Evolutionary conservation across 1,284 basidiomycete genomes (phyloP), one percentile per base, ranked within the genome.

Genomic region (Heterobasidion occidentale): DNA sequence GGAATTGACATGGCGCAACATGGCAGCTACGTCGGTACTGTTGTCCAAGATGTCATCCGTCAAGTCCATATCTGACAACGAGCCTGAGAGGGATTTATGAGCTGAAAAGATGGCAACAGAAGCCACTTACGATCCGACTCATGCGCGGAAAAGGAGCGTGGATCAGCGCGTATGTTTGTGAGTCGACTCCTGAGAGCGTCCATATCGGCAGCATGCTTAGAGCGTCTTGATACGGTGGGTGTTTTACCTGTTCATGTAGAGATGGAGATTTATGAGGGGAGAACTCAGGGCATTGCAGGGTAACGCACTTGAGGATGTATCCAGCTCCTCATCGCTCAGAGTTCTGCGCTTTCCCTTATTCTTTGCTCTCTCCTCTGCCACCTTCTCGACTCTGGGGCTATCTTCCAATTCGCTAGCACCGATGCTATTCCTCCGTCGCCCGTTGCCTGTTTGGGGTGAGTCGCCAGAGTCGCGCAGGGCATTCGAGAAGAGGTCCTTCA

Each of bases 251-350:
- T 35, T 56, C 56, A 36, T 64, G 65, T 11, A 64, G 64, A 9
- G 53, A 59, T 46, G 61, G 59, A 48, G 8, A 6, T 48, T 48
- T 6, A 33, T 17, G 6, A n/a, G 11, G 46, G 12, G 12, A 55
- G 42, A 51, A 36, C 46, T 35, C 34, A 50, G 19, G 47, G 36
- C 56, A 38, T 46, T 52, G 27, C 36, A 54, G 14, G n/a, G 36
- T 44, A 42, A 67, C 83, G 63, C 67, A 88, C 85, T 75, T 45
- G 74, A 68, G 45, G 68, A 63, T 58, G 75, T 77, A 48, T 85
- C 84, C 11, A 71, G 66, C 63, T 88, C 87, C 62, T 88, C 86
- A 58, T 89, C 87, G 62, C 84, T 87, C 61, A 84, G 59, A 63
- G 82, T 86, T 61, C 72, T 76, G 55, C 78, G 72, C 61, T 83